phyloP scores from a whole-genome alignment of 345 rosid species.

The Eucalyptus globulus region DNA sequence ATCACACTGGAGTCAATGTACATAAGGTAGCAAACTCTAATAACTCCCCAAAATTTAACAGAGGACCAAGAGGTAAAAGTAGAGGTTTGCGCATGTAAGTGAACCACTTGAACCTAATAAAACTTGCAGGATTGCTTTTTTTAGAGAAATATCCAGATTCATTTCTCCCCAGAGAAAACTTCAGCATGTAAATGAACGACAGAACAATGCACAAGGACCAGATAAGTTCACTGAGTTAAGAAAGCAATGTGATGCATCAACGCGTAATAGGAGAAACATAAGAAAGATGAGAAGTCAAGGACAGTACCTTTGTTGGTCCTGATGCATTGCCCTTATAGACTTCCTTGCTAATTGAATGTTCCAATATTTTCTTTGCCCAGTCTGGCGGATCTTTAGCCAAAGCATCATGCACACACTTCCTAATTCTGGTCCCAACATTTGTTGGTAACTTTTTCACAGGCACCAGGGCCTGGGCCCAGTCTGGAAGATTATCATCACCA shows the following conservation, averaged over 20 bases:
- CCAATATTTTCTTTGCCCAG: constrained; percentile 81
- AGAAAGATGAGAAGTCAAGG: not conserved
- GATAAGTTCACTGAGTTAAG: not conserved
- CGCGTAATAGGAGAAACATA: not conserved
- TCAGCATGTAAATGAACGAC: not conserved
- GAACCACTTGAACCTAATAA: not conserved
- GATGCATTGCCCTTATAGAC: constrained; percentile 99
- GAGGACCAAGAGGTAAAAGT: not conserved
- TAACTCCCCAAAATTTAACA: not conserved
- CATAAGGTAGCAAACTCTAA: not conserved
- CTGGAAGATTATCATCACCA: constrained; percentile 54
- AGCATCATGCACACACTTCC: constrained; percentile 86
- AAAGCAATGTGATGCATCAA: not conserved
- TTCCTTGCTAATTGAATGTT: constrained; percentile 90
- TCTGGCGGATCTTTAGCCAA: constrained; percentile 78
- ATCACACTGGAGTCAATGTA: not conserved
- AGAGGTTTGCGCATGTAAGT: not conserved
- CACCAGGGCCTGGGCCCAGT: constrained; percentile 74
- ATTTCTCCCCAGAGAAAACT: not conserved
- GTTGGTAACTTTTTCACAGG: constrained; percentile 97
- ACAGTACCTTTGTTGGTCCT: constrained; percentile 91
- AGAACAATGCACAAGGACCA: not conserved
- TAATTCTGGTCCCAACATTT: constrained; percentile 96
- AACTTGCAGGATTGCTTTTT: not conserved
- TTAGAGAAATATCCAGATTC: not conserved